A percentile compares a stretch with the other conserved stretches of the same genome.
Conservation (phyloP, 1,139 yeast genomes). For the Diutina ranongensis region DNA sequence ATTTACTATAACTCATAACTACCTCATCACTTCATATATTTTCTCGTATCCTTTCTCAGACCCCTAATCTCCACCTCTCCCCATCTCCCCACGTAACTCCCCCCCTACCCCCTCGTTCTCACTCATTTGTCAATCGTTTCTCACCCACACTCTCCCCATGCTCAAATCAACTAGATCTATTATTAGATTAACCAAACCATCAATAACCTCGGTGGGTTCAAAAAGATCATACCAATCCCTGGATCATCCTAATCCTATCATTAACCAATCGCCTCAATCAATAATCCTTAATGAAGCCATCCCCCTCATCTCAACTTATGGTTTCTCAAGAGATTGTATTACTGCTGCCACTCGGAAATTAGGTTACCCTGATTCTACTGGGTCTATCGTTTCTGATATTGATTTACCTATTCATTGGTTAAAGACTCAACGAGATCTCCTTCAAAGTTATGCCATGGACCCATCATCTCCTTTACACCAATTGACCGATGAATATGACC, state of each 20-base stretch:
- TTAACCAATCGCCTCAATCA: constrained; percentile 13
- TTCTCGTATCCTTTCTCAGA: too few relatives aligned
- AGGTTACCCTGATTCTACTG: constrained; percentile 57
- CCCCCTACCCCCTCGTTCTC: neutral
- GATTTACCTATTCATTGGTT: constrained; percentile 33
- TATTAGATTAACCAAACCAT: constrained; percentile 17
- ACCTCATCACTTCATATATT: too few relatives aligned
- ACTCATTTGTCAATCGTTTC: neutral
- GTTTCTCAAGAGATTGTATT: constrained; percentile 56
- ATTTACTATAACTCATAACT: too few relatives aligned
- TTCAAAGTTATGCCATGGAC: constrained; percentile 21
- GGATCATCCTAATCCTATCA: constrained; percentile 17
- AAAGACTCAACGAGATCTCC: constrained; percentile 23
- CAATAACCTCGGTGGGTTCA: constrained; percentile 27
- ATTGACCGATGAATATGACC: constrained; percentile 41
- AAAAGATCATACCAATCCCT: constrained; percentile 15
- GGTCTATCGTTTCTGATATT: constrained; percentile 24
- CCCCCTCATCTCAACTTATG: constrained; percentile 53
- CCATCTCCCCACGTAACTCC: neutral
- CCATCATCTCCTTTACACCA: constrained; percentile 17
- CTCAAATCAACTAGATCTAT: constrained; percentile 3
- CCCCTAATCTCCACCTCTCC: neutral
- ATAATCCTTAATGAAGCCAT: constrained; percentile 13
- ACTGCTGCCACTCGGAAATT: constrained; percentile 48
- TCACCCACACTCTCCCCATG: neutral